Evolutionary conservation across 2,329 filamentous ascomycete genomes (phyloP).

Genomic region (Trichoderma atrobrunneum): DNA sequence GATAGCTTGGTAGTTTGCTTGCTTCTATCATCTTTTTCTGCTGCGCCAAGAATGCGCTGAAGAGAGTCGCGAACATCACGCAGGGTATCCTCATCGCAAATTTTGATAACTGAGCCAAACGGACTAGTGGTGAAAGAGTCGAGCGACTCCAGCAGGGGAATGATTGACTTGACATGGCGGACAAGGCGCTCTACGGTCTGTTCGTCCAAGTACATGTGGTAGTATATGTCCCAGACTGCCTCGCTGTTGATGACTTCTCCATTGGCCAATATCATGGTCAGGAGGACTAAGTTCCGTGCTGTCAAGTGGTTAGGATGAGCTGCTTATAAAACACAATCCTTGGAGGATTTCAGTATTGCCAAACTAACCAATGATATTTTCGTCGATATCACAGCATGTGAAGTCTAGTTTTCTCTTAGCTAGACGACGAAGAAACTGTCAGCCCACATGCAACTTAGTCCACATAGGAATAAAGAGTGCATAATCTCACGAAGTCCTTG

Average conservation of each 20-base stretch:
- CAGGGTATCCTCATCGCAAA: conserved; percentile 50
- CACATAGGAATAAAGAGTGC: too few species aligned
- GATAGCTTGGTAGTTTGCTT: conserved; percentile 20
- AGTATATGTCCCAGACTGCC: conserved; percentile 54
- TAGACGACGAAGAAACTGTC: conserved; percentile 21
- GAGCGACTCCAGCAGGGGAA: conserved; percentile 36
- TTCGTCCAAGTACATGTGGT: conserved; percentile 47
- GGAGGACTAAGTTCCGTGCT: conserved; percentile 56
- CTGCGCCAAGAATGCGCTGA: conserved; percentile 24
- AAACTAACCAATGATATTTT: conserved; percentile 47
- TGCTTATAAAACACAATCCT: neutral
- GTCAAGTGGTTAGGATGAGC: neutral
- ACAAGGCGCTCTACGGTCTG: conserved; percentile 37
- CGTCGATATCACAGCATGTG: conserved; percentile 55
- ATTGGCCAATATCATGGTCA: conserved; percentile 50
- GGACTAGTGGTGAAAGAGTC: conserved; percentile 42
- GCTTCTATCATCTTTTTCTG: conserved; percentile 19
- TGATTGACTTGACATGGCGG: conserved; percentile 44
- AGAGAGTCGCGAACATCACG: conserved; percentile 41
- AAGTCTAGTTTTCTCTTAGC: conserved; percentile 47
- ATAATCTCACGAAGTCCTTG: conserved; percentile 35
- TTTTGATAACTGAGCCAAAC: conserved; percentile 46
- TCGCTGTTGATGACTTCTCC: conserved; percentile 27
- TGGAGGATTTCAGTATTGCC: neutral
- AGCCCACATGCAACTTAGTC: neutral